These are phyloP conservation scores for Sclerotinia subarctica DNA, from an alignment of 2,329 filamentous ascomycete genomes.

Conservation along the genomic window DNA sequence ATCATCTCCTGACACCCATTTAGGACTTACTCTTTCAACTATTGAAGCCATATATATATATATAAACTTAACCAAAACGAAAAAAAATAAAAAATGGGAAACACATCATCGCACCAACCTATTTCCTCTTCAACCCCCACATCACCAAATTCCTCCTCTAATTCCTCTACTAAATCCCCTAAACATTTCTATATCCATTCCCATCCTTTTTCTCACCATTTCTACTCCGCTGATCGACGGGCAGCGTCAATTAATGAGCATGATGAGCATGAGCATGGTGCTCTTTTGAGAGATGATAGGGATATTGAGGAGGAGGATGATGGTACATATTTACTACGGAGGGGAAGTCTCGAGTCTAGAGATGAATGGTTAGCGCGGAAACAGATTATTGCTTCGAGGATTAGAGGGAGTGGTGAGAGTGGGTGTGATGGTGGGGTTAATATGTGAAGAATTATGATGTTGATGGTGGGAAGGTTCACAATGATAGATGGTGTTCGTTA, in stretches of 20 bases:
- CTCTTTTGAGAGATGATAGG: background rate
- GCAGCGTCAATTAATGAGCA: background rate
- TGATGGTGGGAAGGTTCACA: background rate
- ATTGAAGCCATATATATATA: background rate
- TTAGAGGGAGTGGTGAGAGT: background rate
- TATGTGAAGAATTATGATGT: background rate
- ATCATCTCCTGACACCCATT: background rate
- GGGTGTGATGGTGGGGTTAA: background rate
- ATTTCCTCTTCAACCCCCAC: background rate
- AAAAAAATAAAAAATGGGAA: constrained; percentile 5
- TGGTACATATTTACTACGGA: constrained; percentile 14
- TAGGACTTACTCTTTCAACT: background rate
- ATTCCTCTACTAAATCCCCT: background rate
- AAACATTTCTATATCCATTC: background rate
- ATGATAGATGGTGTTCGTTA: background rate
- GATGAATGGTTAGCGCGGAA: constrained; percentile 11
- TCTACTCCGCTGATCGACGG: background rate
- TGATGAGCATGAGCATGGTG: background rate
- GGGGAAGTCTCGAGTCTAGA: constrained; percentile 9
- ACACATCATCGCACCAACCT: constrained; percentile 3
- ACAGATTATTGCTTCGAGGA: background rate
- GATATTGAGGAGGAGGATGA: background rate
- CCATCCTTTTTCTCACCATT: background rate
- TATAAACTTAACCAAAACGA: no score
- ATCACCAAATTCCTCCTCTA: background rate